Evolutionary conservation across 2,329 filamentous ascomycete genomes (phyloP).

Genomic region (Huntiella savannae): DNA sequence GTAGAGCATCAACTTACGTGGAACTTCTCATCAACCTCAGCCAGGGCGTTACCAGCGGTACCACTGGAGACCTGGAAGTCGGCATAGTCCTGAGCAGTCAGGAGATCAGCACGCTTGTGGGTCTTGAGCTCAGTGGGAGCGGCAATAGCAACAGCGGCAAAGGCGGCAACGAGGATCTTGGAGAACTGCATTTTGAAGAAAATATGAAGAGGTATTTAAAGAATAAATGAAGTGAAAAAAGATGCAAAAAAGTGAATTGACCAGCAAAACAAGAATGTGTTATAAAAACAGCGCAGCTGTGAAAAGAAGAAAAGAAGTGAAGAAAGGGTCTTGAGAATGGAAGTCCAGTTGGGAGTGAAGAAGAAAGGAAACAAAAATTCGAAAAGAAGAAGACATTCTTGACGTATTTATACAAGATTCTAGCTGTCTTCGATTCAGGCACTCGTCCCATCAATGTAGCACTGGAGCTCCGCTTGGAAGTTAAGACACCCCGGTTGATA

Average conservation of each 20-base stretch:
- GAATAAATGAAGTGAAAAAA: constrained; percentile 1
- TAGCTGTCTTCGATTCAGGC: too few species aligned
- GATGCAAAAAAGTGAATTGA: constrained; percentile 6
- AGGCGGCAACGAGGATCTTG: constrained; percentile 20
- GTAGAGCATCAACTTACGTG: constrained; percentile 20
- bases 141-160: constrained; percentile 20
- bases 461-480: too few species aligned
- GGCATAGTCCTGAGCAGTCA: constrained; percentile 17
- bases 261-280: constrained; percentile 10
- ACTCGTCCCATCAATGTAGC: too few species aligned
- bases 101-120: constrained; percentile 15
- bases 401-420: not conserved
- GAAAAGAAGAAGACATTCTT: not conserved
- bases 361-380: constrained; percentile 4
- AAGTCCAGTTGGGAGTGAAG: constrained; percentile 9
- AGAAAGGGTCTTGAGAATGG: constrained; percentile 3
- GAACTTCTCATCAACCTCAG: constrained; percentile 34
- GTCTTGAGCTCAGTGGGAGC: constrained; percentile 20
- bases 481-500: too few species aligned
- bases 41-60: constrained; percentile 31
- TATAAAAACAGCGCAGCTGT: constrained; percentile 11
- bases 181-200: constrained; percentile 21
- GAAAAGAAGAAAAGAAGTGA: constrained; percentile 5
- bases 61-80: constrained; percentile 32
- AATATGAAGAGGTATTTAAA: constrained; percentile 3